Conservation (phyloP, 805 yeast genomes). For the Metschnikowia gruessii region DNA sequence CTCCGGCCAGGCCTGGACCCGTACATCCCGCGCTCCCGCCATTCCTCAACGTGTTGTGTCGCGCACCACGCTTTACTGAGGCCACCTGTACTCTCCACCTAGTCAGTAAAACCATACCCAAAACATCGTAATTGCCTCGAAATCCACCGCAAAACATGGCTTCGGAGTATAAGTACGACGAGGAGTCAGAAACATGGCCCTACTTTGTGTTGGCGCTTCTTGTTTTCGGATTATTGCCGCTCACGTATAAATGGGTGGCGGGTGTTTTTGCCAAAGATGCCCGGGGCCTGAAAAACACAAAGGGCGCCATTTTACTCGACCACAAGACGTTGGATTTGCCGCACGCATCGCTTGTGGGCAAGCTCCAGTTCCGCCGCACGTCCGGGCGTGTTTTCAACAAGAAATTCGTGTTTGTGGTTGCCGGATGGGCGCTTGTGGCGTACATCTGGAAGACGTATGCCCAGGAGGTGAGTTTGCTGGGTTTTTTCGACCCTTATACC, state of each 20-base stretch:
- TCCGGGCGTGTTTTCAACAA: constrained; percentile 39
- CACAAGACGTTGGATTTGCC: constrained; percentile 30
- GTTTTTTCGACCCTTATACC: constrained; percentile 85
- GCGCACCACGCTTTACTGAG: constrained; percentile 1
- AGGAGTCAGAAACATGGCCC: constrained; percentile 90
- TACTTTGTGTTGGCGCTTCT: constrained; percentile 75
- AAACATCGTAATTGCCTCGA: neutral
- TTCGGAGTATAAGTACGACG: constrained; percentile 75
- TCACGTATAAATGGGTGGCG: constrained; percentile 41
- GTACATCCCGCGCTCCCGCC: too few species aligned
- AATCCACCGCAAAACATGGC: constrained; percentile 26
- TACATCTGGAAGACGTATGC: constrained; percentile 37
- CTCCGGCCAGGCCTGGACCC: too few species aligned
- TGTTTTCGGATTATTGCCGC: constrained; percentile 65
- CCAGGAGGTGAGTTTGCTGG: constrained; percentile 44
- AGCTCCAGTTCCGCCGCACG: constrained; percentile 28
- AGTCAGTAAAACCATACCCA: neutral
- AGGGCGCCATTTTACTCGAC: constrained; percentile 33
- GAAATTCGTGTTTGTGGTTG: constrained; percentile 29
- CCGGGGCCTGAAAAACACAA: constrained; percentile 20
- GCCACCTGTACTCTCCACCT: constrained; percentile 11
- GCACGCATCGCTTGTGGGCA: constrained; percentile 23
- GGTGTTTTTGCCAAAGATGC: constrained; percentile 21
- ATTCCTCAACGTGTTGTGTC: constrained; percentile 1
- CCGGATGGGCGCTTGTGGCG: constrained; percentile 64